Evolutionary conservation across 2,329 filamentous ascomycete species (phyloP).

Genomic region (Blastomyces parvus): DNA sequence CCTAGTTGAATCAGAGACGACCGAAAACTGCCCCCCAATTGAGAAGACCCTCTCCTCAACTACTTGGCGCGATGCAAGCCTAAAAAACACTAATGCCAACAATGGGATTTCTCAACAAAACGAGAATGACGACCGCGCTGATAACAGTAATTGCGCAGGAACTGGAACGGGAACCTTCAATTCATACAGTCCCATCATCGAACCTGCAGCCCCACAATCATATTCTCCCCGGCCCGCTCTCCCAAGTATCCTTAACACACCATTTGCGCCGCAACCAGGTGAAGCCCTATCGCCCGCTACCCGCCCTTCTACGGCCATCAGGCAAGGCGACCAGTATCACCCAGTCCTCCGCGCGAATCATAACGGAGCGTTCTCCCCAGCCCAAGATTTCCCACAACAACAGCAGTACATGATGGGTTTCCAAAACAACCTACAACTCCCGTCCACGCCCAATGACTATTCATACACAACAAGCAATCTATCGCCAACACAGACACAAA

Average conservation of each 20-base stretch:
- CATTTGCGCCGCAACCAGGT: slow-evolving; percentile 34
- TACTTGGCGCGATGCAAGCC: slow-evolving; percentile 6
- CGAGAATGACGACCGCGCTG: background rate
- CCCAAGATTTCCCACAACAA: slow-evolving; percentile 14
- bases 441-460: slow-evolving; percentile 3
- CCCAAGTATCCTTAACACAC: slow-evolving; percentile 31
- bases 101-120: background rate
- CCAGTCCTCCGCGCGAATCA: background rate
- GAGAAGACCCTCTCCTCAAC: slow-evolving; percentile 4
- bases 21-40: slow-evolving; percentile 16
- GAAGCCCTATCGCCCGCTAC: slow-evolving; percentile 28
- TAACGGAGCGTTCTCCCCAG: background rate
- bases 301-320: slow-evolving; percentile 22
- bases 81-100: background rate
- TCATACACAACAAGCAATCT: slow-evolving; percentile 6
- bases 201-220: slow-evolving; percentile 5
- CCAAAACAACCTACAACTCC: slow-evolving; percentile 18
- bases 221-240: slow-evolving; percentile 20
- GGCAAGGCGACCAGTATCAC: slow-evolving; percentile 3
- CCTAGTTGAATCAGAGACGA: slow-evolving; percentile 39
- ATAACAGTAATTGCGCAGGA: background rate
- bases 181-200: slow-evolving; percentile 9
- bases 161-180: background rate
- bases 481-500: slow-evolving; percentile 9
- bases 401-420: slow-evolving; percentile 20